phyloP scores from a whole-genome alignment of 2,329 filamentous ascomycete genomes.

The Fusarium coicis region DNA sequence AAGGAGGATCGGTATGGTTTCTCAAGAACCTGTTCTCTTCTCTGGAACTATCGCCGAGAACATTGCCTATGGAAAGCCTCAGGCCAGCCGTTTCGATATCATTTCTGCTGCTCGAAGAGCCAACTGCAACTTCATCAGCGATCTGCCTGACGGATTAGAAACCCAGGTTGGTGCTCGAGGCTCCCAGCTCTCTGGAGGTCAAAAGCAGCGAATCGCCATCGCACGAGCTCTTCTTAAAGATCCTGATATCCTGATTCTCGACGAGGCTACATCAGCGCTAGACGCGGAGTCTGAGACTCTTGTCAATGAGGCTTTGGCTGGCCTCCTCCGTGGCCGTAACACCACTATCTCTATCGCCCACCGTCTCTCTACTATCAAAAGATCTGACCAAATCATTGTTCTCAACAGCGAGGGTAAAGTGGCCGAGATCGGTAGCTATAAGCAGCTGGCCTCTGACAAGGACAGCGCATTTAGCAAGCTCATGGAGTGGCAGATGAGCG shows the following conservation, averaged over 20 bases:
- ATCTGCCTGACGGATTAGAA: constrained; percentile 95
- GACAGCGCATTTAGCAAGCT: constrained; percentile 90
- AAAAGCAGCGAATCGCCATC: constrained; percentile 98
- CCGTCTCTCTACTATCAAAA: constrained; percentile 94
- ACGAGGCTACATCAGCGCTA: constrained; percentile 94
- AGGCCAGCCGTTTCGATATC: constrained; percentile 82
- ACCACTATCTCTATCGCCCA: constrained; percentile 99
- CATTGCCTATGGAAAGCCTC: constrained; percentile 89
- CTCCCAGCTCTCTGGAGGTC: constrained; percentile 92
- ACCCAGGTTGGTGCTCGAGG: constrained; percentile 93
- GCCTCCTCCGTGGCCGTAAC: constrained; percentile 84
- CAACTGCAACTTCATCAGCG: constrained; percentile 96
- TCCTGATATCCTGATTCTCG: constrained; percentile 95
- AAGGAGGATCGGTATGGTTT: constrained; percentile 92
- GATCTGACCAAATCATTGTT: constrained; percentile 93
- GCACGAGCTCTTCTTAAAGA: constrained; percentile 94
- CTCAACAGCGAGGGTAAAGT: constrained; percentile 87
- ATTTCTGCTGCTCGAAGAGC: constrained; percentile 88
- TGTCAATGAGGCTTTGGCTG: constrained; percentile 88
- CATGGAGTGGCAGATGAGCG: constrained; percentile 99
- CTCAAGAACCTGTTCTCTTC: constrained; percentile 94
- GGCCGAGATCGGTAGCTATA: constrained; percentile 89
- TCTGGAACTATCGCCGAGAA: constrained; percentile 88
- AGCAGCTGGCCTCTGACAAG: constrained; percentile 75
- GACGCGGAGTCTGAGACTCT: constrained; percentile 97